Base-by-base conservation (phyloP, 1,284 basidiomycete species). In the Peniophora sp. region DNA sequence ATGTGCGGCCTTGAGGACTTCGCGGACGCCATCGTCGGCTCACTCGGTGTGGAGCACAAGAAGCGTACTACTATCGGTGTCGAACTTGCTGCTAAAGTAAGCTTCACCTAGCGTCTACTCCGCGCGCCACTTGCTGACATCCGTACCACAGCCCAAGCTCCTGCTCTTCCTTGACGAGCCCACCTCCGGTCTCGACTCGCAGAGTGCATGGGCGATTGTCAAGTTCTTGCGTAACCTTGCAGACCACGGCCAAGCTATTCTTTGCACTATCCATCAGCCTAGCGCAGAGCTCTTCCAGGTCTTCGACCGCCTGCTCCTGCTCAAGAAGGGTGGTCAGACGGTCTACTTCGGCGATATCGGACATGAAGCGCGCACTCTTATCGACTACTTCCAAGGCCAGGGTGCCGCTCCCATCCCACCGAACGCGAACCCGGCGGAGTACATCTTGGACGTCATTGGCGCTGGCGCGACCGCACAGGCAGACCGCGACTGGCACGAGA, bases 131-230 rank as follows among this genome's bases (percentile, higher is more conserved):
- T 15, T 9, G 34, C 2, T 44, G 3, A 44, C 8, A 35, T 23
- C 22, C 3, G 68, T 34, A 12, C 36, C 17, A 39, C n/a, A 81
- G 79, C 87, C 88, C 0, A 76, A 76, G 60, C 71, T 92, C 2
- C 72, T 94, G 0, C 74, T 94, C 22, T 93, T 93, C 75, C 71
- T 91, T 52, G 89, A 92, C 58, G 88, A 92, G 61, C 83, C 83
- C 1, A 91, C 87, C 0, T 90, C 88, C 11, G 92, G 93, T 43
- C 71, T 96, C 24, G 92, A 95, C 63, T 92, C 89, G 2, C 91
- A 94, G 63, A 87, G 83, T 47, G 91, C 93, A 0, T 94, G 88
- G 86, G 86, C 85, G 14, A 92, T 96, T 58, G 75, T 92, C 48
- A 73, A 77, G 1, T 86, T 95, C 62, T 72, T 95, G 47, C 77